Conservation (phyloP, 75 land plant genomes). For the Pinus taeda region DNA sequence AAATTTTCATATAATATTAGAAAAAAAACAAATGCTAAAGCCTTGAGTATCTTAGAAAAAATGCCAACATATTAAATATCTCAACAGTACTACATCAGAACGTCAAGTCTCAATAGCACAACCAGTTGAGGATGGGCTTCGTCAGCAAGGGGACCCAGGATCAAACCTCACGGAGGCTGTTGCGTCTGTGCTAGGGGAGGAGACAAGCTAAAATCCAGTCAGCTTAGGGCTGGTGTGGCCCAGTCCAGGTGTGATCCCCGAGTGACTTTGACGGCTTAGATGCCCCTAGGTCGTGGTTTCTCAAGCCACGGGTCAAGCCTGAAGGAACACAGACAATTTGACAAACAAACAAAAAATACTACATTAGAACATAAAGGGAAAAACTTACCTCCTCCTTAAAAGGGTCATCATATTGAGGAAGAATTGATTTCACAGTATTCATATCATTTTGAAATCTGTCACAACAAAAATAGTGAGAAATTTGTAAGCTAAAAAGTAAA, state of each 20-base stretch:
- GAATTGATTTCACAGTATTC: conserved; percentile 54
- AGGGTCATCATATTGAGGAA: conserved; percentile 95
- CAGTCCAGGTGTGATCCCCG: no score
- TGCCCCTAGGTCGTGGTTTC: no score
- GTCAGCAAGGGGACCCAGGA: no score
- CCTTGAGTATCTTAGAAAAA: neutral
- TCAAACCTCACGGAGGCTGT: no score
- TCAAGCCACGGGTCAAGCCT: no score
- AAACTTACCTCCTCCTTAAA: conserved; percentile 65
- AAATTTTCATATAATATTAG: neutral
- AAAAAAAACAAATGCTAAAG: neutral
- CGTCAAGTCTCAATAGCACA: neutral
- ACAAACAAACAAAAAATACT: neutral
- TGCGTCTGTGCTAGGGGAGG: no score
- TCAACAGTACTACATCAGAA: conserved; percentile 2
- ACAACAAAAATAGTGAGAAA: neutral
- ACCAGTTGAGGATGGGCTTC: no score
- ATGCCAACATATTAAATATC: neutral
- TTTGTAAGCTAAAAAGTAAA: neutral
- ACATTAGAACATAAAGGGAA: conserved; percentile 1
- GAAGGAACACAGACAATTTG: no score
- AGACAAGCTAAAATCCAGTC: no score
- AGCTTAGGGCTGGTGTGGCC: no score
- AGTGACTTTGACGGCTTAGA: no score
- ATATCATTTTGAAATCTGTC: conserved; percentile 80